Conservation (phyloP, 371 early-diverging fungal species). For the Haplosporangium sp. region DNA sequence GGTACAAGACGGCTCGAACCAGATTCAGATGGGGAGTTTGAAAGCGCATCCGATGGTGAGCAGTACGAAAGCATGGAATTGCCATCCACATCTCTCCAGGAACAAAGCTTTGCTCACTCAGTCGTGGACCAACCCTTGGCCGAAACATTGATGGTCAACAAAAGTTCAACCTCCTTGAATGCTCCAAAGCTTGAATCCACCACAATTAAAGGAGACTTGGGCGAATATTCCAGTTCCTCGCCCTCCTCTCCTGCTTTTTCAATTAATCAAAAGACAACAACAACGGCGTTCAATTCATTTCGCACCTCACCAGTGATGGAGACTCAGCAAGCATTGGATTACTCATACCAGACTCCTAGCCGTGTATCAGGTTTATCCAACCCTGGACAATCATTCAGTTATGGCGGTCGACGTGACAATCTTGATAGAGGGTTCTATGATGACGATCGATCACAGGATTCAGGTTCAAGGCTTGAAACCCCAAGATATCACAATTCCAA, state of each 20-base stretch:
- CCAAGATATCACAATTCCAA: neutral
- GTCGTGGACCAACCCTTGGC: neutral
- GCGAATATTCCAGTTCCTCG: neutral
- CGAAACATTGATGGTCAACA: neutral
- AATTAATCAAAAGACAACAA: neutral
- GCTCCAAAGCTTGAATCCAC: no score
- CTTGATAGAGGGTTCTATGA: neutral
- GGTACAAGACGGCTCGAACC: neutral
- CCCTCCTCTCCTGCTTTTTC: neutral
- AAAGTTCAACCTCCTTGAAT: neutral
- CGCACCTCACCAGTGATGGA: neutral
- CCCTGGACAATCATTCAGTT: neutral
- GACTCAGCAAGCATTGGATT: neutral
- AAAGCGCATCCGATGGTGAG: conserved; percentile 43
- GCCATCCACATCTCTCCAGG: neutral
- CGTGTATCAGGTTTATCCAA: neutral
- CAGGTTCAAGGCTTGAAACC: neutral
- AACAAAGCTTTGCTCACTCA: neutral
- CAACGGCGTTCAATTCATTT: neutral
- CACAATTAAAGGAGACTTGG: no score
- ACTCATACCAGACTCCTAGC: neutral
- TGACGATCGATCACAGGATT: neutral
- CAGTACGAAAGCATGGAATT: conserved; percentile 11
- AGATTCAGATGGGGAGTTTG: conserved; percentile 34
- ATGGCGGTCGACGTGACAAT: neutral